A percentile compares a stretch with the other conserved stretches of the same genome.
phyloP scores from a whole-genome alignment of 2,329 filamentous ascomycete species.

The Pseudomassariella vexata region DNA sequence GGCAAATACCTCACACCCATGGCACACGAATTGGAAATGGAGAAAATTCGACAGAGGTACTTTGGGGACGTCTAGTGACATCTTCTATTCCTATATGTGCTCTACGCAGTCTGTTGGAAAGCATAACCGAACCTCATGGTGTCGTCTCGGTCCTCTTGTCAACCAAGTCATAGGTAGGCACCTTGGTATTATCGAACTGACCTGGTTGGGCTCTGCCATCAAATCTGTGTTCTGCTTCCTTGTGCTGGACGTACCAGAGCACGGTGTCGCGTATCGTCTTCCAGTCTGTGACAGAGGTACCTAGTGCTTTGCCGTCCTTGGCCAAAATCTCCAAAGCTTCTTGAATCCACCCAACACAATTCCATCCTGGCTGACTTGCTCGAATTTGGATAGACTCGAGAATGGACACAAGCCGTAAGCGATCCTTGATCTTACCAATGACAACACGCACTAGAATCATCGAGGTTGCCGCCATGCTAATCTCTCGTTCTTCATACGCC shows the following conservation, averaged over 20 bases:
- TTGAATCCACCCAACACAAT: conserved; percentile 36
- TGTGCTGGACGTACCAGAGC: conserved; percentile 31
- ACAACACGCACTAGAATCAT: conserved; percentile 18
- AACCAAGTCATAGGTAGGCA: conserved; percentile 3
- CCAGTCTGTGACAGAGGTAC: conserved; percentile 27
- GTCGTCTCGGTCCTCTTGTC: neutral
- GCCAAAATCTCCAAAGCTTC: conserved; percentile 28
- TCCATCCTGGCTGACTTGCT: conserved; percentile 27
- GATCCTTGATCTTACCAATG: conserved; percentile 25
- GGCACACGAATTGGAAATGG: conserved; percentile 12
- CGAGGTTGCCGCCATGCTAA: neutral
- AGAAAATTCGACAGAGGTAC: conserved; percentile 11
- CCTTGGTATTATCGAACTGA: neutral
- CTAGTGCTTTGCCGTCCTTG: conserved; percentile 24
- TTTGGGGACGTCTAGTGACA: conserved; percentile 11
- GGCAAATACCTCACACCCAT: conserved; percentile 11
- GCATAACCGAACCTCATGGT: neutral
- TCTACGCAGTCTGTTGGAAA: neutral
- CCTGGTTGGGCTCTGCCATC: conserved; percentile 18
- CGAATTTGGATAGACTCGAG: conserved; percentile 24
- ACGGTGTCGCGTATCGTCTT: conserved; percentile 24
- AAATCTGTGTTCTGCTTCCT: conserved; percentile 33
- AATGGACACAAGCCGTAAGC: conserved; percentile 18
- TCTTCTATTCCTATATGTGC: neutral
- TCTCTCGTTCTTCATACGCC: conserved; percentile 21